These are phyloP conservation scores for Aspergillus piperis DNA, from an alignment of 2,329 filamentous ascomycete genomes.

Conservation along the genomic window DNA sequence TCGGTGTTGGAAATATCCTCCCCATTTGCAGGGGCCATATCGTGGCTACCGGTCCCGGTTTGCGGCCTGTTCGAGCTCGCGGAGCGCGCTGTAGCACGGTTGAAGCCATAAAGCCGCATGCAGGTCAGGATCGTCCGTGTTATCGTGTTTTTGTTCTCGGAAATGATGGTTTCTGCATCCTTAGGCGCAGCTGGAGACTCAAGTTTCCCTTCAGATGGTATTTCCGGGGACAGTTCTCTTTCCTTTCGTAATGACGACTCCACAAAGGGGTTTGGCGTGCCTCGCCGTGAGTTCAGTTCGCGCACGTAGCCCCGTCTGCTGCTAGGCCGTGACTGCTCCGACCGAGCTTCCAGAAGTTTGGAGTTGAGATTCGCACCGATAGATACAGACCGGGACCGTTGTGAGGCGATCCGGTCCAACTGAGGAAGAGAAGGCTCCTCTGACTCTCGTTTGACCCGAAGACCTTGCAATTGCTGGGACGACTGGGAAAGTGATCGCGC, in stretches of 20 bases:
- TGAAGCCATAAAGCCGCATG: conserved; percentile 47
- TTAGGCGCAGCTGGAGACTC: conserved; percentile 25
- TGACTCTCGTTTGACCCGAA: conserved; percentile 40
- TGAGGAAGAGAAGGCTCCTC: conserved; percentile 33
- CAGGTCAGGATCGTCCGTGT: conserved; percentile 47
- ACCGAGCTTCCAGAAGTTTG: conserved; percentile 19
- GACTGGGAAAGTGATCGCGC: conserved; percentile 32
- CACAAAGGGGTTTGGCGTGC: conserved; percentile 29
- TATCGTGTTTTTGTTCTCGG: conserved; percentile 44
- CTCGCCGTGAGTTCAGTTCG: conserved; percentile 15
- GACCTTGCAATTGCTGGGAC: conserved; percentile 32
- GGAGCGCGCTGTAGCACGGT: conserved; percentile 33
- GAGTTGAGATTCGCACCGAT: conserved; percentile 30
- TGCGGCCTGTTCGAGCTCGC: conserved; percentile 21
- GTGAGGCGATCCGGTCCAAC: conserved; percentile 31
- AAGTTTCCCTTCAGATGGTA: conserved; percentile 19
- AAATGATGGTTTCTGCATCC: conserved; percentile 31
- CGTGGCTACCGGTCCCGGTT: neutral
- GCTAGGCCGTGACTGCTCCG: conserved; percentile 22
- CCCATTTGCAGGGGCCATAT: conserved; percentile 4
- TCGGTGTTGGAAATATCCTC: conserved; percentile 28
- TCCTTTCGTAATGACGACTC: conserved; percentile 23
- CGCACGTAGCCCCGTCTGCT: conserved; percentile 25
- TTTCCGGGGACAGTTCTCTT: conserved; percentile 15
- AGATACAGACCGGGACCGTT: conserved; percentile 38